phyloP scores from a whole-genome alignment of 352 stramenopile genomes.

The Phytophthora pistaciae region DNA sequence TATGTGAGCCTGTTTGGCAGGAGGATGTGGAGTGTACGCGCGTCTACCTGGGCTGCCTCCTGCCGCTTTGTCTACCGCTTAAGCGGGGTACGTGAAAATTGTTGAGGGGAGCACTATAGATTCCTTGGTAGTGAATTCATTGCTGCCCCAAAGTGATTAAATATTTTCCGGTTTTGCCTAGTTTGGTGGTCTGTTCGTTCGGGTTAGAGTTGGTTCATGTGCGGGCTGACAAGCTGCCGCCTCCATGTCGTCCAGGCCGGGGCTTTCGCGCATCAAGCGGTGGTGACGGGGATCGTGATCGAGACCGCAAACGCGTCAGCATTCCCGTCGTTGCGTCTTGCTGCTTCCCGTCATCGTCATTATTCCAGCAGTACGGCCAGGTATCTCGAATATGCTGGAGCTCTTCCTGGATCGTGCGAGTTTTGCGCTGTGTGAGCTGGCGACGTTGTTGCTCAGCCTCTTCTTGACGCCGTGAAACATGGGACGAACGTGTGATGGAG shows the following conservation, averaged over 20 bases:
- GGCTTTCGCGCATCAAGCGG: slow-evolving; percentile 12
- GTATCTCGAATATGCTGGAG: slow-evolving; percentile 70
- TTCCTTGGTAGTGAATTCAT: slow-evolving; percentile 31
- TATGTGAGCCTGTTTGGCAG: slow-evolving; percentile 34
- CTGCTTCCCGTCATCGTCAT: slow-evolving; percentile 29
- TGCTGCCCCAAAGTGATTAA: slow-evolving; percentile 39
- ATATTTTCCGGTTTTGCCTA: slow-evolving; percentile 47
- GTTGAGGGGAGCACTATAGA: slow-evolving; percentile 24
- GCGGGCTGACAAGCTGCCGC: slow-evolving; percentile 27
- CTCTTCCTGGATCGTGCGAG: slow-evolving; percentile 47
- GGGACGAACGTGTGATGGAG: slow-evolving; percentile 62
- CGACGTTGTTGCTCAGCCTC: slow-evolving; percentile 30
- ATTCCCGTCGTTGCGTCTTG: slow-evolving; percentile 9
- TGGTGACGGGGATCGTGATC: slow-evolving; percentile 15
- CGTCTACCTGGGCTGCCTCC: slow-evolving; percentile 19
- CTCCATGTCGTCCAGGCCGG: slow-evolving; percentile 9
- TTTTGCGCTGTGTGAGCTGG: slow-evolving; percentile 15
- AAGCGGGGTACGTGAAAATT: slow-evolving; percentile 37
- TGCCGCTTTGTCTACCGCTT: slow-evolving; percentile 25
- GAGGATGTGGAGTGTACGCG: slow-evolving; percentile 22
- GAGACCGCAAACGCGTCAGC: neutral
- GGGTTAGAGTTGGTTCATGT: slow-evolving; percentile 4
- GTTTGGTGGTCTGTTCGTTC: slow-evolving; percentile 17
- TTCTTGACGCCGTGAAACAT: slow-evolving; percentile 55
- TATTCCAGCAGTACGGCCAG: slow-evolving; percentile 73